A percentile compares a stretch with the other conserved stretches of the same genome.
These are phyloP conservation scores for Neospermospora avenae DNA, from an alignment of 2,329 filamentous ascomycete genomes.

Conservation along the genomic window DNA sequence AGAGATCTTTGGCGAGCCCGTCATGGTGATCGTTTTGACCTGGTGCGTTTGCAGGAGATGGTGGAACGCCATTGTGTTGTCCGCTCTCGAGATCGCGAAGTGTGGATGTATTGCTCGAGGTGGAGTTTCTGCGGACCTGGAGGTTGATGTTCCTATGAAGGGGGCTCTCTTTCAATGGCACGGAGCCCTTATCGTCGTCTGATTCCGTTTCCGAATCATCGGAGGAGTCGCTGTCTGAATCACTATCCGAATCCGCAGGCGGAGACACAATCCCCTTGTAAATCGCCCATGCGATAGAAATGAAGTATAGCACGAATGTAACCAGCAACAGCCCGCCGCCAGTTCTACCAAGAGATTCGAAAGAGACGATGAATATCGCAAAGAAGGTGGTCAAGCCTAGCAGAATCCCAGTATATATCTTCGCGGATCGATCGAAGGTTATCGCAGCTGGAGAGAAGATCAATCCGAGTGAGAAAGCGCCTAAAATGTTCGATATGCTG, in stretches of 20 bases:
- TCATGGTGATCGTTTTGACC: not conserved
- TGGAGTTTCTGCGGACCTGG: conserved; percentile 6
- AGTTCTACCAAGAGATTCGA: conserved; percentile 34
- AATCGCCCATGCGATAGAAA: conserved; percentile 44
- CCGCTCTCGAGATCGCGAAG: conserved; percentile 12
- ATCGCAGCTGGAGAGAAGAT: conserved; percentile 39
- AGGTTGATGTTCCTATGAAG: not conserved
- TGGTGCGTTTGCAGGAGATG: not conserved
- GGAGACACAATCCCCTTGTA: conserved; percentile 41
- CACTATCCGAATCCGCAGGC: conserved; percentile 42
- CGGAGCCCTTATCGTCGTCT: conserved; percentile 4
- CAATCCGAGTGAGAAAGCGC: conserved; percentile 52
- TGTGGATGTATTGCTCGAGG: conserved; percentile 14
- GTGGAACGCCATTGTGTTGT: conserved; percentile 1
- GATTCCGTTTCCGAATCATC: conserved; percentile 26
- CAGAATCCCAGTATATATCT: conserved; percentile 44
- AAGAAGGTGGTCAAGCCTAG: conserved; percentile 42
- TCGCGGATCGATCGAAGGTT: conserved; percentile 46
- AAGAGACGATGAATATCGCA: conserved; percentile 34
- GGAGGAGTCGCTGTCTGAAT: conserved; percentile 39
- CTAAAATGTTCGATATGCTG: conserved; percentile 52
- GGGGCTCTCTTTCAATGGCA: conserved; percentile 10
- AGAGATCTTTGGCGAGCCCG: conserved; percentile 8
- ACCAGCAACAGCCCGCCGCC: conserved; percentile 41
- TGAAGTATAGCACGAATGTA: conserved; percentile 44